phyloP scores from a whole-genome alignment of 495 filamentous ascomycete genomes.

The Achaetomiella virescens region DNA sequence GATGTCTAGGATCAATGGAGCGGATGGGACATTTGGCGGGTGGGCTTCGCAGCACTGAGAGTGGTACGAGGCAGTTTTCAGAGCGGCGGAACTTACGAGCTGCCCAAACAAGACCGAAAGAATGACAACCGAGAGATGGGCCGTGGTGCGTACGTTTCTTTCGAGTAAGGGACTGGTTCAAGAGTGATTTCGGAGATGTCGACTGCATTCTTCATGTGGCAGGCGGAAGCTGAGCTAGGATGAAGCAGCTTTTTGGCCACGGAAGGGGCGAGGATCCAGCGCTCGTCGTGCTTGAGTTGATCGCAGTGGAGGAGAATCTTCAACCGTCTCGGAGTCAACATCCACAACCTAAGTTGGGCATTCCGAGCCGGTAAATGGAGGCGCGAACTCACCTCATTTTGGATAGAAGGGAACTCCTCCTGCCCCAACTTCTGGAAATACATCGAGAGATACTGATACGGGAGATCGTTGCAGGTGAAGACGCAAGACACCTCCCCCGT shows the following conservation, averaged over 20 bases:
- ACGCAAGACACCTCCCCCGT: conserved; percentile 48
- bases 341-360: background rate
- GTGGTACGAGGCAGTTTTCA: background rate
- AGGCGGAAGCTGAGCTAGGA: conserved; percentile 31
- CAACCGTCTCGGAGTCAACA: background rate
- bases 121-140: background rate
- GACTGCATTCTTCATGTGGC: conserved; percentile 25
- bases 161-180: background rate
- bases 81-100: background rate
- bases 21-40: background rate
- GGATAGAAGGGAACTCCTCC: conserved; percentile 48
- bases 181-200: background rate
- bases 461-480: conserved; percentile 56
- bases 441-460: conserved; percentile 56
- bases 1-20: background rate
- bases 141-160: background rate
- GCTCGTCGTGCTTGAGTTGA: conserved; percentile 48
- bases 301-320: conserved; percentile 46
- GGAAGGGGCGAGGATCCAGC: conserved; percentile 39
- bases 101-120: background rate
- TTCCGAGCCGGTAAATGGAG: conserved; percentile 6
- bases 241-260: conserved; percentile 32
- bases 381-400: conserved; percentile 38
- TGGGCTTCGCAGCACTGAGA: background rate
- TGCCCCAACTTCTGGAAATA: conserved; percentile 52